These are phyloP conservation scores for Rhododendron kiyosumense DNA, from an alignment of 148 eudicot species.

Conservation along the genomic window DNA sequence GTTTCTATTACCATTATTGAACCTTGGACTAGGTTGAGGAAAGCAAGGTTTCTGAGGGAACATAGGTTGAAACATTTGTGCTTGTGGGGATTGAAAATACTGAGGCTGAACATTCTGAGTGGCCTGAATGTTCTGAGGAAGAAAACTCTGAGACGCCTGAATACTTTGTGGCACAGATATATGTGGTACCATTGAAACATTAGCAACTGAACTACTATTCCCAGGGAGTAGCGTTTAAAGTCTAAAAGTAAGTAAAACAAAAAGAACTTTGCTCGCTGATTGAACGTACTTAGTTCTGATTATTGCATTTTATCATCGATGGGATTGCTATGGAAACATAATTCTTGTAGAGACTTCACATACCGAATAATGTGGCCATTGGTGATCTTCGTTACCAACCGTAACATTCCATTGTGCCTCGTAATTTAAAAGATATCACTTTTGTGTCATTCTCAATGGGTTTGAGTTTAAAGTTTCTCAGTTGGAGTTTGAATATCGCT, in stretches of 20 bases:
- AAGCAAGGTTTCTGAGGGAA: too few relatives aligned
- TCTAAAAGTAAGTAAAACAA: background rate
- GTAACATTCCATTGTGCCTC: background rate
- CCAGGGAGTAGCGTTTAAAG: too few relatives aligned
- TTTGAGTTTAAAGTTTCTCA: background rate
- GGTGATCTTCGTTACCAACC: background rate
- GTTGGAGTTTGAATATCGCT: background rate
- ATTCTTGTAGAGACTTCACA: background rate
- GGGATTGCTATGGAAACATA: background rate
- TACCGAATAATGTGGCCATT: background rate
- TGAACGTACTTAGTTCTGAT: background rate
- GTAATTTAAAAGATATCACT: background rate
- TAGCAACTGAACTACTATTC: too few relatives aligned
- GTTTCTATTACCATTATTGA: too few relatives aligned
- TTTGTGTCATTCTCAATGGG: background rate
- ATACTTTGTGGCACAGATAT: too few relatives aligned
- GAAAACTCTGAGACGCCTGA: too few relatives aligned
- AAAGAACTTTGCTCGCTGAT: background rate
- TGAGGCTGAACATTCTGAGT: too few relatives aligned
- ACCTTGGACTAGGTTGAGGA: too few relatives aligned
- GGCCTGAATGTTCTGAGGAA: too few relatives aligned
- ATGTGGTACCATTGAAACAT: too few relatives aligned
- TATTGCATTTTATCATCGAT: background rate
- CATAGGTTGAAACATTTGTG: too few relatives aligned
- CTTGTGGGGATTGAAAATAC: too few relatives aligned